Conservation (phyloP, 208 protist genomes). For the Spongospora subterranea region DNA sequence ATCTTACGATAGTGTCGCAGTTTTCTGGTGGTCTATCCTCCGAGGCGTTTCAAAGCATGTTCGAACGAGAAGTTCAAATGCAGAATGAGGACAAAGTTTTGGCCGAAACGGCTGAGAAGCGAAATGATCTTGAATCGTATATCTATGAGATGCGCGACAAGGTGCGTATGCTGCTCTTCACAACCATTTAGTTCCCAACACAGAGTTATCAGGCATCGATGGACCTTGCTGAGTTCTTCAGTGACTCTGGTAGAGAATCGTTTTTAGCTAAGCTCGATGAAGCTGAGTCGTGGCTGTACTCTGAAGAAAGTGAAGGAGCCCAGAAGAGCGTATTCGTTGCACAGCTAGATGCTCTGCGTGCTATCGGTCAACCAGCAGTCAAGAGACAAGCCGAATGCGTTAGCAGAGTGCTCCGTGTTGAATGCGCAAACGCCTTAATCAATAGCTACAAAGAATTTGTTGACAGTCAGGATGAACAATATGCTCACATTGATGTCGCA, state of each 20-base stretch:
- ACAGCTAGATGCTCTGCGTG: conserved; percentile 59
- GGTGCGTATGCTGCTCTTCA: not conserved
- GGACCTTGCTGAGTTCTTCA: conserved; percentile 60
- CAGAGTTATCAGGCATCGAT: not conserved
- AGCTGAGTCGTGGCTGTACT: conserved; percentile 61
- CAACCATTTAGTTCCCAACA: not conserved
- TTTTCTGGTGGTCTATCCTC: not conserved
- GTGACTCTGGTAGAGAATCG: not conserved
- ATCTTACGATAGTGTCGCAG: not conserved
- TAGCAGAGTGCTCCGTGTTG: not conserved
- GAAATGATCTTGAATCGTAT: conserved; percentile 65
- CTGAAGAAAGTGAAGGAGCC: conserved; percentile 59
- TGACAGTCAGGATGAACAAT: conserved; percentile 51
- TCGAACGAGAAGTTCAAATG: conserved; percentile 33
- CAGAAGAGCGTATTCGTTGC: conserved; percentile 56
- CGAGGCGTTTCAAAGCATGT: not conserved
- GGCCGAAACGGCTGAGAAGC: conserved; percentile 57
- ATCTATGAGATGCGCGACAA: conserved; percentile 66
- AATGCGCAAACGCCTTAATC: not conserved
- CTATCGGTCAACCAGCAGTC: conserved; percentile 43
- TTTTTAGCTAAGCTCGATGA: conserved; percentile 61
- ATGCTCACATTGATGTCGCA: conserved; percentile 55
- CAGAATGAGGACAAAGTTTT: conserved; percentile 54
- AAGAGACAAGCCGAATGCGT: conserved; percentile 38
- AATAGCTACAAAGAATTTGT: conserved; percentile 49